Base-by-base conservation (phyloP, 148 eudicot genomes). In the Heliosperma pusillum region DNA sequence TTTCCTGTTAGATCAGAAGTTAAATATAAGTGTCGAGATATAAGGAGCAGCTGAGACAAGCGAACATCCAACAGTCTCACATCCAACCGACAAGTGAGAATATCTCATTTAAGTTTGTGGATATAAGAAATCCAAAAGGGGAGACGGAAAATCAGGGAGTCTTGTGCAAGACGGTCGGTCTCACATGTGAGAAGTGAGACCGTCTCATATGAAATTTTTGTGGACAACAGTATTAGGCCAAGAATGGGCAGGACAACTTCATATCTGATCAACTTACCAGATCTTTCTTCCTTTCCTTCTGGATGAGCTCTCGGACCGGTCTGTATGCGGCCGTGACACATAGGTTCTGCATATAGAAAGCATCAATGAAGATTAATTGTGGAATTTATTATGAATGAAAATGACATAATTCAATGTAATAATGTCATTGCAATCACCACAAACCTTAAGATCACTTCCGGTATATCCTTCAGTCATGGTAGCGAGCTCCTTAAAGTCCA, bases 361-460 rank as follows among this genome's bases (percentile, higher is more conserved):
- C 53, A n/a, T 66, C 42, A 61, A 50, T 22, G 64, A 30, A 15
- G 17, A 73, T 78, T 50, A 44, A 26, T 53, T 20, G 44, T 52
- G 10, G 29, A 17, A 19, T 36, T 2, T 9, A 19, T 2, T 9
- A 19, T 16, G 44, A 24, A 44, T 21, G 36, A 74, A 56, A 42
- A n/a, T 10, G 44, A n/a, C 44, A 22, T 50, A 65, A 21, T 5
- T n/a, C 52, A 53, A 3, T 57, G 47, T 55, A 70, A 5, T n/a
- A 21, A 33, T 21, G 50, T 10, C n/a, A 52, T 65, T 76, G 67
- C 29, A 29, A 52, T 7, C 2, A 61, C 21, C 60, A 79, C 81
- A 59, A 72, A 89, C 97, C 97, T 91, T 93, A 3, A 93, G 98
- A 85, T 91, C 98, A 77, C 98, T 93, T 83, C 98, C 98, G 64